Conservation (phyloP, 2,329 filamentous ascomycete genomes). For the Ceratocystis alfenasii region DNA sequence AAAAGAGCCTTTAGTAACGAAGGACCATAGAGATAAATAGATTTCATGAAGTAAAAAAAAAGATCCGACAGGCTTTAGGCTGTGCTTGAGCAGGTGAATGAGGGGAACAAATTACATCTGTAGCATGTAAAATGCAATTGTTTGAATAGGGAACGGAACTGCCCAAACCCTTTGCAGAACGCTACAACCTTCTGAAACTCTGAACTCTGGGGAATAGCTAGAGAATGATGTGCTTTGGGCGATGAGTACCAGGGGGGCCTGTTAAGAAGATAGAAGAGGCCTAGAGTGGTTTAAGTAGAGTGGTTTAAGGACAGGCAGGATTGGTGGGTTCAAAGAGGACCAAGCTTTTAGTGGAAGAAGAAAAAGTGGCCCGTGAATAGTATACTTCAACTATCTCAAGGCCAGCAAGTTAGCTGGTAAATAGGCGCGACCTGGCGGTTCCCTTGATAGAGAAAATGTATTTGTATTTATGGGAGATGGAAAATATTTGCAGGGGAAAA, state of each 20-base stretch:
- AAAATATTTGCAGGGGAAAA: neutral
- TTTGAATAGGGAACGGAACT: neutral
- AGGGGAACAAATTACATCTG: conserved; percentile 2
- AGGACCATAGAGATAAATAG: neutral
- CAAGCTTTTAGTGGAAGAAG: conserved; percentile 6
- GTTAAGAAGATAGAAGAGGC: neutral
- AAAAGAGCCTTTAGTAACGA: neutral
- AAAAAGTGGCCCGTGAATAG: neutral
- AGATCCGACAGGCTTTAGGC: neutral
- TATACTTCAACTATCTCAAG: neutral
- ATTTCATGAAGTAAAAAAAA: neutral
- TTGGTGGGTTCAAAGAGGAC: neutral
- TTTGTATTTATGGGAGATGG: too few relatives aligned
- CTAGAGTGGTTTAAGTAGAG: neutral
- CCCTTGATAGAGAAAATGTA: too few relatives aligned
- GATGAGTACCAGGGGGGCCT: neutral
- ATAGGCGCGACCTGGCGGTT: too few relatives aligned
- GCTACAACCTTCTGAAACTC: conserved; percentile 17
- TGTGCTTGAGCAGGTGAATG: neutral
- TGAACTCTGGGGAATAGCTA: conserved; percentile 7
- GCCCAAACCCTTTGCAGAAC: neutral
- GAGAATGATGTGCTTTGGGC: neutral
- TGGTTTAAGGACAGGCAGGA: neutral
- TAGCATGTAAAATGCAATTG: neutral
- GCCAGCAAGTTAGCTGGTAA: neutral